phyloP scores from a whole-genome alignment of 164 flowering plant genomes.

The Magnolia kwangsiensis region DNA sequence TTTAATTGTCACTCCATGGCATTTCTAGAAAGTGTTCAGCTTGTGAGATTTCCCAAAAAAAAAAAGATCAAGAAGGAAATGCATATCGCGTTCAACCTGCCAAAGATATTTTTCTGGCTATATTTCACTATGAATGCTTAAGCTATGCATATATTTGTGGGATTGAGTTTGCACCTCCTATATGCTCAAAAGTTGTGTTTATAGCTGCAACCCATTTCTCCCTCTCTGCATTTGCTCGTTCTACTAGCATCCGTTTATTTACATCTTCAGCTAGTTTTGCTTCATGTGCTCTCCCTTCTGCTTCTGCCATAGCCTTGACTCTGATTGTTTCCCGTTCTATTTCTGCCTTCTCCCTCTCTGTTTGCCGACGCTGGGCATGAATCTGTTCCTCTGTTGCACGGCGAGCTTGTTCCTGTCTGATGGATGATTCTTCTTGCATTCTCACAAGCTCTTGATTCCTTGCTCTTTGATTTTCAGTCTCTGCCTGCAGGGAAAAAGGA shows the following conservation, averaged over 20 bases:
- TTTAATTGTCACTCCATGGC: background rate
- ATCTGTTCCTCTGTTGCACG: slow-evolving; percentile 86
- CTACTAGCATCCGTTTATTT: slow-evolving; percentile 74
- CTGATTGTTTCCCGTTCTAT: slow-evolving; percentile 86
- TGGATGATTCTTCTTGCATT: slow-evolving; percentile 91
- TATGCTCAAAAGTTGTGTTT: slow-evolving; percentile 84
- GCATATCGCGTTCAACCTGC: too few species aligned
- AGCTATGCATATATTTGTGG: background rate
- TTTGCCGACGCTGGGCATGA: slow-evolving; percentile 75
- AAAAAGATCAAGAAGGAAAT: background rate
- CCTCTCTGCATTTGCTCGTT: slow-evolving; percentile 72
- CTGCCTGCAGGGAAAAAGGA: slow-evolving; percentile 52
- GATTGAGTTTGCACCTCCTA: slow-evolving; percentile 61
- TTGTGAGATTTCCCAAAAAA: background rate
- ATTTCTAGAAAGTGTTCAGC: too few species aligned
- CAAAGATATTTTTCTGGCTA: background rate
- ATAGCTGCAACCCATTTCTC: slow-evolving; percentile 98
- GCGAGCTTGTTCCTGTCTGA: slow-evolving; percentile 68
- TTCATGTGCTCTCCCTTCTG: slow-evolving; percentile 92
- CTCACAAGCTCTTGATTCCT: slow-evolving; percentile 78
- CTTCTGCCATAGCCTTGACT: slow-evolving; percentile 86
- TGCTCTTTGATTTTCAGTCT: slow-evolving; percentile 76
- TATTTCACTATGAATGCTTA: background rate
- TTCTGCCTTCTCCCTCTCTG: slow-evolving; percentile 89
- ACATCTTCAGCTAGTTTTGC: slow-evolving; percentile 86